Evolutionary conservation across 192 early-diverging fungal species (phyloP).

Genomic region (Backusella tuberculispora): DNA sequence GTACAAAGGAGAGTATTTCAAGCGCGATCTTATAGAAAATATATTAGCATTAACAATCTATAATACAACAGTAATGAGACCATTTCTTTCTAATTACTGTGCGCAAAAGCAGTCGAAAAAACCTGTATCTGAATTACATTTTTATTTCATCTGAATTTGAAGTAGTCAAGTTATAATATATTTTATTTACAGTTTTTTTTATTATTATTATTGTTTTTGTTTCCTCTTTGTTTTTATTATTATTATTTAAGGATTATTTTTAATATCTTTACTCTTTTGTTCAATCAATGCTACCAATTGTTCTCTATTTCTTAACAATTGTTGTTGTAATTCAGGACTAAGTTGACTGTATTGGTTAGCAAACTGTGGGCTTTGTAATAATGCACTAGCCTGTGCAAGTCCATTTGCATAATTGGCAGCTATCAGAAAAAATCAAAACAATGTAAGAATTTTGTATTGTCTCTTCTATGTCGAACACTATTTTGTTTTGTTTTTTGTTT

Average conservation of each 20-base stretch:
- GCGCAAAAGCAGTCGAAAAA: no score
- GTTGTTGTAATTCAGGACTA: slow-evolving; percentile 38
- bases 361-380: slow-evolving; percentile 34
- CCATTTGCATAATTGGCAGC: slow-evolving; percentile 27
- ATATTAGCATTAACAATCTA: no score
- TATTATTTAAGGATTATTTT: slow-evolving; percentile 3
- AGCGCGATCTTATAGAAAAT: no score
- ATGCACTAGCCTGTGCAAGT: slow-evolving; percentile 35
- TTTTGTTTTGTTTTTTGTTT: background rate
- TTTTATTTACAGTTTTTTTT: background rate
- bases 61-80: no score
- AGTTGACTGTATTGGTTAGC: slow-evolving; percentile 36
- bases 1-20: no score
- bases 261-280: slow-evolving; percentile 32
- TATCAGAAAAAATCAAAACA: background rate
- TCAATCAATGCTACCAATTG: slow-evolving; percentile 34
- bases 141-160: no score
- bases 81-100: no score
- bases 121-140: no score
- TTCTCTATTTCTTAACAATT: slow-evolving; percentile 35
- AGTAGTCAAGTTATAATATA: no score
- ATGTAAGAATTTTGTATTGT: background rate
- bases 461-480: background rate
- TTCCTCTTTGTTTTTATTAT: background rate
- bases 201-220: background rate